Conservation (phyloP, 2,329 filamentous ascomycete species). For the Pseudopithomyces maydicus region DNA sequence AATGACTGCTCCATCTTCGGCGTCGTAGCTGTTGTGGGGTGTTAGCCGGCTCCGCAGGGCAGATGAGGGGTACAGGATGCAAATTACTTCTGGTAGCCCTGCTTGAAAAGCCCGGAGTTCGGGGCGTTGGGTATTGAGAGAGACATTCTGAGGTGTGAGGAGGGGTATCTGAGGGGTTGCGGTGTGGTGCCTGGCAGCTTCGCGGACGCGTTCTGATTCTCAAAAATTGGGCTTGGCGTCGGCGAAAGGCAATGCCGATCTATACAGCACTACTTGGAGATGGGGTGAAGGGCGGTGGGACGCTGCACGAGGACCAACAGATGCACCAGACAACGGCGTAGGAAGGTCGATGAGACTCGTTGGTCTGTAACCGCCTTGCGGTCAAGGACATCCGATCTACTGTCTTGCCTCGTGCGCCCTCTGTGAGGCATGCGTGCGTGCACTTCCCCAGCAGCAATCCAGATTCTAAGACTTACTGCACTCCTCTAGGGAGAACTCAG, state of each 20-base stretch:
- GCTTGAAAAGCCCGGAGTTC: slow-evolving; percentile 92
- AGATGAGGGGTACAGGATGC: slow-evolving; percentile 18
- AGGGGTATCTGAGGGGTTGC: slow-evolving; percentile 36
- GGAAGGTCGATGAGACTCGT: background rate
- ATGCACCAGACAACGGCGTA: background rate
- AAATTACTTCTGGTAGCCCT: slow-evolving; percentile 90
- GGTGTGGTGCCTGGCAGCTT: slow-evolving; percentile 33
- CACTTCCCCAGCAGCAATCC: no score
- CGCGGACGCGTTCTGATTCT: slow-evolving; percentile 35
- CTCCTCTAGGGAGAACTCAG: no score
- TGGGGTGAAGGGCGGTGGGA: background rate
- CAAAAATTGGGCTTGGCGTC: slow-evolving; percentile 18
- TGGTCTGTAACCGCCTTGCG: no score
- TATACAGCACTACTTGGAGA: background rate
- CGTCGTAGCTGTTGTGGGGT: slow-evolving; percentile 76
- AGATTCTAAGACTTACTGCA: no score
- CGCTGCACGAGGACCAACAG: background rate
- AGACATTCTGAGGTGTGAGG: slow-evolving; percentile 71
- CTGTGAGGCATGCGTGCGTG: no score
- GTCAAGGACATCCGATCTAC: no score
- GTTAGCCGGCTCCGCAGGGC: slow-evolving; percentile 37
- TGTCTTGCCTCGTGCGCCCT: no score
- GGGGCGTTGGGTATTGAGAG: slow-evolving; percentile 94
- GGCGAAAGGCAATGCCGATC: slow-evolving; percentile 3
- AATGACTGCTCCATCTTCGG: slow-evolving; percentile 97